Evolutionary conservation across 75 land plant genomes (phyloP), one percentile per base, ranked within the genome.

Genomic region (Pseudotsuga menziesii): DNA sequence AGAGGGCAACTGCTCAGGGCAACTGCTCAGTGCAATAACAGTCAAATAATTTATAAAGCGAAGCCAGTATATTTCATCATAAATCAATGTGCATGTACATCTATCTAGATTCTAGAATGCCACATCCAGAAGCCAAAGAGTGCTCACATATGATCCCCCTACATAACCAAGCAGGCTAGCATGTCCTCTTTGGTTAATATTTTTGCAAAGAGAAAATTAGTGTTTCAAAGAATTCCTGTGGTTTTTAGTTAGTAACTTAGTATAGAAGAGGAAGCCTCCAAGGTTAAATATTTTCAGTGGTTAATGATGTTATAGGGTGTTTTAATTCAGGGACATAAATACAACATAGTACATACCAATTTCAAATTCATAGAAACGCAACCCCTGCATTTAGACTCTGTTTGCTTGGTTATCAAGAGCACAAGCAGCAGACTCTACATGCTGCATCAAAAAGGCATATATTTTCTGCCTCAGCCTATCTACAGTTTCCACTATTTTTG

Each of bases 381-480:
- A 56, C n/a, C 29, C 26, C 63, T 17, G 39, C 16, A 27, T 55
- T 76, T 57, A 85, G 57, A 19, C n/a, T n/a, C 69, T 62, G 15
- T 85, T 83, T 54, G 81, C 77, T 26, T 78, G 69, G 56, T 66
- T 84, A 57, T 87, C 93, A 32, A 94, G 79, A 54, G 93, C 95
- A 66, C 87, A 80, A 60, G 98, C 94, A 77, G 94, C 93, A 26
- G 91, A 93, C 58, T 93, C 97, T 6, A 91, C 97, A 82, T 91
- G 91, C 60, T 58, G 83, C 58, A 96, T 89, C 77, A 93, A 78
- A 67, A 89, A 90, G 20, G 78, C 81, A 61, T 96, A 96, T 55
- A 91, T 82, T 78, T 91, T 93, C 61, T 88, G 84, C 89, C 93
- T 96, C 84, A 96, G 78, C 8, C 87, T 58, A 8, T 86, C 87